phyloP scores from a whole-genome alignment of 257 asterid species.

The Capsicum baccatum region DNA sequence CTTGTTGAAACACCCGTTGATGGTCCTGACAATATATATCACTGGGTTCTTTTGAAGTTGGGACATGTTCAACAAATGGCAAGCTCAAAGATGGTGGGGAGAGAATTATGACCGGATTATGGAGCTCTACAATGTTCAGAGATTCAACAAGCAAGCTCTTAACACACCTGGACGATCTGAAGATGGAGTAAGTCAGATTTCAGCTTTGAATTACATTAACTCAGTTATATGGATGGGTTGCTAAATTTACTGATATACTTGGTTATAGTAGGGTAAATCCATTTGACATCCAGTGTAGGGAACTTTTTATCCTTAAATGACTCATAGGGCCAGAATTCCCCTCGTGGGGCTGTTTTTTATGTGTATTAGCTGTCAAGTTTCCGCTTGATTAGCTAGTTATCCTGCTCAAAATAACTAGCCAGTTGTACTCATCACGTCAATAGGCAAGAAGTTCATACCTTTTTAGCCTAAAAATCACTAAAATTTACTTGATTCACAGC shows the following conservation, averaged over 20 bases:
- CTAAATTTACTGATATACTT: not conserved
- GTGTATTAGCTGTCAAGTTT: not conserved
- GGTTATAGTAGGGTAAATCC: not conserved
- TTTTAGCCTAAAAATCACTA: not conserved
- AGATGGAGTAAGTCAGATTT: conserved; percentile 65
- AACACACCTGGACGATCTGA: conserved; percentile 84
- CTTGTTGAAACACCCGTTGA: not conserved
- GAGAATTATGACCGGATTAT: conserved; percentile 82
- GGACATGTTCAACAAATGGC: conserved; percentile 83
- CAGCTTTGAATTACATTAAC: not conserved
- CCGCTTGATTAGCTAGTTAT: not conserved
- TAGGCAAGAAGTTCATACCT: conserved; percentile 1
- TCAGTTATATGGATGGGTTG: not conserved
- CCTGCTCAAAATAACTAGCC: conserved; percentile 19
- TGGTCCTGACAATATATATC: not conserved
- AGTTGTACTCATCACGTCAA: not conserved
- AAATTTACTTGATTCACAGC: not conserved
- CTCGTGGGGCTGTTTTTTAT: no score
- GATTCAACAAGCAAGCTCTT: conserved; percentile 77
- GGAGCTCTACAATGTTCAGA: conserved; percentile 90
- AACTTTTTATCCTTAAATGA: no score
- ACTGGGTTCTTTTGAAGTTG: conserved; percentile 54
- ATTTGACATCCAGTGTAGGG: no score
- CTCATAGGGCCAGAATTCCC: no score
- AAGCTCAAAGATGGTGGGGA: conserved; percentile 95